Base-by-base conservation (phyloP, 169 alveolate species). In the Fabrea salina region DNA sequence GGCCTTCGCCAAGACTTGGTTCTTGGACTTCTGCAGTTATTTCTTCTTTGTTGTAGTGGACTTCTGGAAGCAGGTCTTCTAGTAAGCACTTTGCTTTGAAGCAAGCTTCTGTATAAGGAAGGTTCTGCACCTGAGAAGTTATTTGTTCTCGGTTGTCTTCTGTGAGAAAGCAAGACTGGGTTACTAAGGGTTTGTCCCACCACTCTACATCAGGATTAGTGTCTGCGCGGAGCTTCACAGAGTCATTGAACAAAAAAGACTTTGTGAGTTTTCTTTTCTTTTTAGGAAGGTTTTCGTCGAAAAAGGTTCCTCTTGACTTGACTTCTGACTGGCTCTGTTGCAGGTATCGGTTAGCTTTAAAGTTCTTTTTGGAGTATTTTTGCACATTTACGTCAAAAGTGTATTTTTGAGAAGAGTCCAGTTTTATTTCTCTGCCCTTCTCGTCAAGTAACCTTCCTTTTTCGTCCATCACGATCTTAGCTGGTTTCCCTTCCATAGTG, bases 141-240 rank as follows among this genome's bases (percentile, higher is more conserved):
- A 56, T 83, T 79, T 32, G 53, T 80, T 67, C 66, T 22, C 53
- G 5, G 49, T 51, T 11, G 56, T 51, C 61, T 72, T 51, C 59
- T 22, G 27, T 51, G 59, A 51, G 3, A 51, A 22, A 51, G 27
- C 27, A 1, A 64, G 82, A 70, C 0, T 39, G 35, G 25, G 53
- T 74, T 25, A 90, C 66, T 16, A 87, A 50, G 2, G 67, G 80
- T 8, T 39, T 39, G 81, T 91, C 96, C 93, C 96, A 91, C 91
- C 92, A 86, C 78, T 91, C 96, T 32, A 87, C 58, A 27, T 81
- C 90, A 30, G 96, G 96, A 5, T 84, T 75, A 22, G 49, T 30
- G 30, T 64, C 41, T 8, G 75, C 75, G 13, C 27, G 6, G 3
- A 64, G 75, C 4, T 22, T 27, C 19, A 58, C 2, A 3, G 35